phyloP scores from a whole-genome alignment of 305 asterid genomes.

The Fraxinus sp. region DNA sequence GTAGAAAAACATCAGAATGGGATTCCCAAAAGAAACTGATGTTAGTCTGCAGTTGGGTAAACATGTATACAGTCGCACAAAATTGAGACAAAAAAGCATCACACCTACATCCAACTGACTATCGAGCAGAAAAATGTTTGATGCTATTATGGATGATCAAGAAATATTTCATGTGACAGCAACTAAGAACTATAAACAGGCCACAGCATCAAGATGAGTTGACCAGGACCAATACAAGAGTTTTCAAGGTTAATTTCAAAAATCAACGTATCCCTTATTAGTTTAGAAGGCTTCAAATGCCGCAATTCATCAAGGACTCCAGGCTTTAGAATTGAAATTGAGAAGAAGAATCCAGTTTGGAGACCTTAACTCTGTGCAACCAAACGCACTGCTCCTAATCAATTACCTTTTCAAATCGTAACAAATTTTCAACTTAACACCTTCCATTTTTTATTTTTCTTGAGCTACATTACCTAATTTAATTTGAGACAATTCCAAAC shows the following conservation, averaged over 20 bases:
- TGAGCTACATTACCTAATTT: slow-evolving; percentile 5
- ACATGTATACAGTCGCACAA: not conserved
- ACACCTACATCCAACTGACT: not conserved
- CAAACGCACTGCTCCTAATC: not conserved
- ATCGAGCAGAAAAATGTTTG: not conserved
- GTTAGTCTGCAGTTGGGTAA: not conserved
- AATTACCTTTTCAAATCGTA: not conserved
- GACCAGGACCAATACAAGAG: not conserved
- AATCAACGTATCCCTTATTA: not conserved
- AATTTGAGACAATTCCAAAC: not conserved
- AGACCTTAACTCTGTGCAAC: not conserved
- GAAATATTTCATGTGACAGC: not conserved
- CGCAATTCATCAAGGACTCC: not conserved
- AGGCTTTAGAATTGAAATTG: not conserved
- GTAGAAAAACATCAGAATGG: slow-evolving; percentile 4
- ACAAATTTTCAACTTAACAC: not conserved
- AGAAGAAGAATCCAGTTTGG: not conserved
- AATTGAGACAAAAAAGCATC: not conserved
- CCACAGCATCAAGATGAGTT: not conserved
- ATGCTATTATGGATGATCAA: not conserved
- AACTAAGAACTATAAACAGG: not conserved
- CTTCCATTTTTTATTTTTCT: not conserved
- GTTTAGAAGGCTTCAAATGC: not conserved
- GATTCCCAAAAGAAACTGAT: not conserved
- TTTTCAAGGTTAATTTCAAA: not conserved